These are phyloP conservation scores for Gonium pectorale DNA, from an alignment of 139 green algal genomes.

Conservation along the genomic window DNA sequence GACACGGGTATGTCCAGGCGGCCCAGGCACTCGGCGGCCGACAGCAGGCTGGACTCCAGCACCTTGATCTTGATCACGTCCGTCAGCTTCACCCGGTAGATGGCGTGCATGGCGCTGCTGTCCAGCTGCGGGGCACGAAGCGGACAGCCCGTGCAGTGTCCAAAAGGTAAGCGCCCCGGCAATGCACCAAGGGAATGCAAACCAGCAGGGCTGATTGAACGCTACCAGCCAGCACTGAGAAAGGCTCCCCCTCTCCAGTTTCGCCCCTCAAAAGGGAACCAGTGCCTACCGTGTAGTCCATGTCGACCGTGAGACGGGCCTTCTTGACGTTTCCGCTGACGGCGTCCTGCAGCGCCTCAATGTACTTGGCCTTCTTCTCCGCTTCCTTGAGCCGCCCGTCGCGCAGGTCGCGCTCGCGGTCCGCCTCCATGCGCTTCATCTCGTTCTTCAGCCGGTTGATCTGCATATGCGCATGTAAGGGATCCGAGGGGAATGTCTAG, in stretches of 20 bases:
- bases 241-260: no score
- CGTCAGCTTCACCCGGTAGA: slow-evolving; percentile 38
- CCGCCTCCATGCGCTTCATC: not conserved
- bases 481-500: no score
- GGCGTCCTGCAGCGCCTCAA: slow-evolving; percentile 2
- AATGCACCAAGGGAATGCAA: no score
- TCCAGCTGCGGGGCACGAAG: slow-evolving; percentile 28
- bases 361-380: slow-evolving; percentile 2
- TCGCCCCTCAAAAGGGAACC: no score
- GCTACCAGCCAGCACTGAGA: no score
- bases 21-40: slow-evolving; percentile 15
- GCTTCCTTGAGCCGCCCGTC: slow-evolving; percentile 6
- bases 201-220: no score
- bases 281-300: slow-evolving; percentile 31
- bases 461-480: no score
- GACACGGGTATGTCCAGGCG: slow-evolving; percentile 23
- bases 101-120: slow-evolving; percentile 14
- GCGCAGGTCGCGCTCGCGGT: not conserved
- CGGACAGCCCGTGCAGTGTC: no score
- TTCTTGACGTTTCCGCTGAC: slow-evolving; percentile 5
- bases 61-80: slow-evolving; percentile 48
- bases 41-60: not conserved
- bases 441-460: not conserved
- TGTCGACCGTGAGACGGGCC: slow-evolving; percentile 17
- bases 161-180: no score